Conservation (phyloP, 768 basidiomycete genomes). For the Lentinus brumalis region DNA sequence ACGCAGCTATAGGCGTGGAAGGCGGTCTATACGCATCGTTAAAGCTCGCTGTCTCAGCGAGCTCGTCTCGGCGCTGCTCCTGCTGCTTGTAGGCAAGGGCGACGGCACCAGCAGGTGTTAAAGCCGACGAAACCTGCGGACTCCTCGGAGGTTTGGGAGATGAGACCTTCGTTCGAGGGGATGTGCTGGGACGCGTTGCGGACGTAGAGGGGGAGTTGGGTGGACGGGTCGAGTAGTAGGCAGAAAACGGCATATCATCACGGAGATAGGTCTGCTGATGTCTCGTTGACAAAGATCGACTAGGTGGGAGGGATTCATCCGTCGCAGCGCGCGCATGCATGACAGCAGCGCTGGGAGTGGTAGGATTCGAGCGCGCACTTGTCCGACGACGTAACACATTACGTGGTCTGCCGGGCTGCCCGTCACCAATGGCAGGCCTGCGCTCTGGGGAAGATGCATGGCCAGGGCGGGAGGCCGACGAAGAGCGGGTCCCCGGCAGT, state of each 20-base stretch:
- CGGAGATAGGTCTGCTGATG: background rate
- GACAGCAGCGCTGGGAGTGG: slow-evolving; percentile 17
- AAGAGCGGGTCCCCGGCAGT: background rate
- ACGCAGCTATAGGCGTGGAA: background rate
- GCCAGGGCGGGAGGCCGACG: background rate
- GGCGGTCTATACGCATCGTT: slow-evolving; percentile 26
- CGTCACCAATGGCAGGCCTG: slow-evolving; percentile 2
- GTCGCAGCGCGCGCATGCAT: slow-evolving; percentile 5
- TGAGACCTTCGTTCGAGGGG: slow-evolving; percentile 6
- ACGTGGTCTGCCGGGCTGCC: slow-evolving; percentile 11
- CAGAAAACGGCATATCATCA: background rate
- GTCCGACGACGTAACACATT: slow-evolving; percentile 23
- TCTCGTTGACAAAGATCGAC: slow-evolving; percentile 1
- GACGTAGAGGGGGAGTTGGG: slow-evolving; percentile 1
- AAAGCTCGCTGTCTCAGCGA: slow-evolving; percentile 31
- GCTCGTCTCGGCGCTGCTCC: slow-evolving; percentile 33
- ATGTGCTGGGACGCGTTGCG: background rate
- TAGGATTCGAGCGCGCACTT: slow-evolving; percentile 25
- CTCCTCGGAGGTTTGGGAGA: background rate
- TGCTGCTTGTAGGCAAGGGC: slow-evolving; percentile 52
- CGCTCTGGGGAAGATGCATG: slow-evolving; percentile 15
- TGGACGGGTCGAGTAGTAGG: background rate
- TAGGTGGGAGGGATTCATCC: background rate
- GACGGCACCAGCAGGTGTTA: slow-evolving; percentile 51
- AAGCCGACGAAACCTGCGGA: slow-evolving; percentile 2